phyloP scores from a whole-genome alignment of 768 basidiomycete genomes.

The Omphalotus guepiniiformis region DNA sequence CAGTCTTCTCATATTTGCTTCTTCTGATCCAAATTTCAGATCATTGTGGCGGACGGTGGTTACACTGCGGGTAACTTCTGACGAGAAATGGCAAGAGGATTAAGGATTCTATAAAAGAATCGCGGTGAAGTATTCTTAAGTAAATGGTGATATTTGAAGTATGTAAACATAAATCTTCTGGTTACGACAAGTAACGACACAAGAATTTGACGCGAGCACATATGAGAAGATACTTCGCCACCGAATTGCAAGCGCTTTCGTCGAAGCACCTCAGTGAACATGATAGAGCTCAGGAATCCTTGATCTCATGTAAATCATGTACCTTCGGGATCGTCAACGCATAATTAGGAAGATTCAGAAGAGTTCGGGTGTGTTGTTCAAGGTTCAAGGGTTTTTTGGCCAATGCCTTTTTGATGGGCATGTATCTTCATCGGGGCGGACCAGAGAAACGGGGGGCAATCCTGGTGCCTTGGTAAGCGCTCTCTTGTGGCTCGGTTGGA shows the following conservation, averaged over 20 bases:
- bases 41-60: slow-evolving; percentile 45
- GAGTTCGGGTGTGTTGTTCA: too few relatives aligned
- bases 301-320: too few relatives aligned
- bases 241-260: background rate
- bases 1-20: background rate
- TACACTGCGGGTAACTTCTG: slow-evolving; percentile 35
- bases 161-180: background rate
- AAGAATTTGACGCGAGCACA: background rate
- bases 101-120: background rate
- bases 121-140: background rate
- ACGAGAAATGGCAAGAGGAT: background rate
- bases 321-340: too few relatives aligned
- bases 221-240: background rate
- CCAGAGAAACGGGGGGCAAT: too few relatives aligned
- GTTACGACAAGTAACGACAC: background rate
- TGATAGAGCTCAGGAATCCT: too few relatives aligned
- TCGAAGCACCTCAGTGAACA: too few relatives aligned
- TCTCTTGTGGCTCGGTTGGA: too few relatives aligned
- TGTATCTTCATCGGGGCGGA: too few relatives aligned
- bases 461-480: too few relatives aligned
- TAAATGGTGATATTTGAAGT: background rate
- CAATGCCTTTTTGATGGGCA: too few relatives aligned
- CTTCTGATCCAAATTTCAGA: slow-evolving; percentile 22
- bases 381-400: too few relatives aligned
- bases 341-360: too few relatives aligned